Evolutionary conservation across 2,329 filamentous ascomycete species (phyloP).

Genomic region (Septoria petroselini): DNA sequence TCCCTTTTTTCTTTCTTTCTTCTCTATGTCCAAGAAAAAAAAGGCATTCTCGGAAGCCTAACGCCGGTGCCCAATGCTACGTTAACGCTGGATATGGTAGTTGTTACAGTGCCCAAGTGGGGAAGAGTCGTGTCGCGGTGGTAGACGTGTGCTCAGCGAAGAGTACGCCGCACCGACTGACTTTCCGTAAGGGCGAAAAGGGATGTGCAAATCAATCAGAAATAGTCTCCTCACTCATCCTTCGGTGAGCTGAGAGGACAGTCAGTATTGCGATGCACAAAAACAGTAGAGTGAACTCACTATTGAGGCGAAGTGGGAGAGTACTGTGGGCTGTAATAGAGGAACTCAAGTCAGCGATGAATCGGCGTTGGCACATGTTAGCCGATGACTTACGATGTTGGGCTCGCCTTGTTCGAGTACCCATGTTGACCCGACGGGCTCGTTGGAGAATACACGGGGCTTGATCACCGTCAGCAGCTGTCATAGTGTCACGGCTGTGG

Average conservation of each 20-base stretch:
- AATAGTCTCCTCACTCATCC: neutral
- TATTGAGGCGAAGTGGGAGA: conserved; percentile 57
- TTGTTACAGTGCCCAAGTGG: conserved; percentile 24
- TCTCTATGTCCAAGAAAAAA: conserved; percentile 26
- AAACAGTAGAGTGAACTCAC: conserved; percentile 28
- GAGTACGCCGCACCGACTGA: conserved; percentile 30
- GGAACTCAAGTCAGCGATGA: too few species aligned
- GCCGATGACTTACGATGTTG: too few species aligned
- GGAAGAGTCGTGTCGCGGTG: conserved; percentile 1
- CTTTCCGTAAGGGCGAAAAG: conserved; percentile 13
- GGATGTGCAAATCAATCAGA: neutral
- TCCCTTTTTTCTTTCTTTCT: conserved; percentile 15
- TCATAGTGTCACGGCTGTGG: too few species aligned
- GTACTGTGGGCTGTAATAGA: too few species aligned
- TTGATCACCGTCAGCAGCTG: too few species aligned
- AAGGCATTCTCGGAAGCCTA: conserved; percentile 10
- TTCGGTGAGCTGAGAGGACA: conserved; percentile 14
- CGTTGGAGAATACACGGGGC: neutral
- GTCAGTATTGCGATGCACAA: neutral
- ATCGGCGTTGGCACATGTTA: too few species aligned
- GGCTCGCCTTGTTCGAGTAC: conserved; percentile 43
- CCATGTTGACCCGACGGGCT: conserved; percentile 16
- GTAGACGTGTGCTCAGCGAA: conserved; percentile 37
- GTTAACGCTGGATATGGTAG: conserved; percentile 21
- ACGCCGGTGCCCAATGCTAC: conserved; percentile 23